Conservation (phyloP, 495 filamentous ascomycete species). For the Opeltia flavorubescens region DNA sequence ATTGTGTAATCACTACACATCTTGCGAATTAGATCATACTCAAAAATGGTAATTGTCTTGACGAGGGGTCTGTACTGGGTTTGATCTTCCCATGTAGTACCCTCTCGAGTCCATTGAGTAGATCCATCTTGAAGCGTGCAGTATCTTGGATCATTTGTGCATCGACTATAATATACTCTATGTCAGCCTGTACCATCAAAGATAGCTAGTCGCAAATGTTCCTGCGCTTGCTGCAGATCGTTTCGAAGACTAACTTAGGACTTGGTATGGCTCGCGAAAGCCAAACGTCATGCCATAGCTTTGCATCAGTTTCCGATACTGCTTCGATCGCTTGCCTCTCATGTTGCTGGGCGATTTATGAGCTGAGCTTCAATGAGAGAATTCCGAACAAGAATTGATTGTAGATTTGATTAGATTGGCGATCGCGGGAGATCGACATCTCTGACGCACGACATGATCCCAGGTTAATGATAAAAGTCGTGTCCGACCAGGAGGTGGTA, state of each 20-base stretch:
- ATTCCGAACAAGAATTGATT: no score
- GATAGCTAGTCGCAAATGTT: no score
- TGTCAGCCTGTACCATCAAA: constrained; percentile 5
- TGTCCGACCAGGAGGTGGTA: no score
- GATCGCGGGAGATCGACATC: no score
- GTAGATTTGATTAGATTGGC: no score
- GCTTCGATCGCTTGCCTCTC: constrained; percentile 86
- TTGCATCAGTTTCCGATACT: constrained; percentile 93
- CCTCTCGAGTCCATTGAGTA: constrained; percentile 53
- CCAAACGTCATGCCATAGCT: constrained; percentile 71
- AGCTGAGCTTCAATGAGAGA: no score
- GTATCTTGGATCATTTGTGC: constrained; percentile 65
- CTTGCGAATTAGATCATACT: neutral
- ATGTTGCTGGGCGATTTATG: no score
- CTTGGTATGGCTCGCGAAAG: constrained; percentile 88
- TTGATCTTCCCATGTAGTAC: constrained; percentile 73
- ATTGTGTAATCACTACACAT: constrained; percentile 44
- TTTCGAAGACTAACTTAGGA: constrained; percentile 43
- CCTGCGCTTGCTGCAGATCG: neutral
- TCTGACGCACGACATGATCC: no score
- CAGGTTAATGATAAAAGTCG: no score
- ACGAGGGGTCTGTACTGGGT: constrained; percentile 40
- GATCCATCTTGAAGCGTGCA: constrained; percentile 64
- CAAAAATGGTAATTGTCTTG: neutral
- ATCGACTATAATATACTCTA: constrained; percentile 38